These are phyloP conservation scores for Calonectria ilicicola DNA, from an alignment of 2,329 filamentous ascomycete species.

Conservation along the genomic window DNA sequence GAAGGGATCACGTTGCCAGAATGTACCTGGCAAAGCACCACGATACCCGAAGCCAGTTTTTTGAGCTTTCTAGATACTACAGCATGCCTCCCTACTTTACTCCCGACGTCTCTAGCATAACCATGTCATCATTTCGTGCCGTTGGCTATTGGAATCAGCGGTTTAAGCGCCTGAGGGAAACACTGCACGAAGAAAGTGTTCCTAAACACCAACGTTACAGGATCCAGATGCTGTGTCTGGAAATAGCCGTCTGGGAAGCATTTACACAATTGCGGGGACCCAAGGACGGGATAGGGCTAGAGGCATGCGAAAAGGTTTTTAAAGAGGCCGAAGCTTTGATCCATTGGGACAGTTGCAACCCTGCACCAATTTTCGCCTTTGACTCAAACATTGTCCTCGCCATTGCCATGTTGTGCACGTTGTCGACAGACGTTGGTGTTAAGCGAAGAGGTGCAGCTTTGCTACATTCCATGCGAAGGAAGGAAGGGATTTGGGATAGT, in stretches of 20 bases:
- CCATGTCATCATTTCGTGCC: background rate
- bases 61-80: background rate
- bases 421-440: background rate
- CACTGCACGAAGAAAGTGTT: background rate
- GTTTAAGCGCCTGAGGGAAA: background rate
- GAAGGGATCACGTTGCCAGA: background rate
- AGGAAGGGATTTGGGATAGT: background rate
- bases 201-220: background rate
- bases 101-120: background rate
- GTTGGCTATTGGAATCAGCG: background rate
- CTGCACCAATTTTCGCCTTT: background rate
- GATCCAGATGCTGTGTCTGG: background rate
- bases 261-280: background rate
- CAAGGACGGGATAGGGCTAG: background rate
- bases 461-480: background rate
- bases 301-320: background rate
- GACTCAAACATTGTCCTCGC: background rate
- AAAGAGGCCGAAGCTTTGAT: background rate
- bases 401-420: background rate
- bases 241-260: background rate
- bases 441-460: background rate
- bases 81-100: background rate
- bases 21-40: background rate
- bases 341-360: background rate
- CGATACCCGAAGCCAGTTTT: no score